These are phyloP conservation scores for Rutstroemia sp. DNA, from an alignment of 2,329 filamentous ascomycete species.

Conservation along the genomic window DNA sequence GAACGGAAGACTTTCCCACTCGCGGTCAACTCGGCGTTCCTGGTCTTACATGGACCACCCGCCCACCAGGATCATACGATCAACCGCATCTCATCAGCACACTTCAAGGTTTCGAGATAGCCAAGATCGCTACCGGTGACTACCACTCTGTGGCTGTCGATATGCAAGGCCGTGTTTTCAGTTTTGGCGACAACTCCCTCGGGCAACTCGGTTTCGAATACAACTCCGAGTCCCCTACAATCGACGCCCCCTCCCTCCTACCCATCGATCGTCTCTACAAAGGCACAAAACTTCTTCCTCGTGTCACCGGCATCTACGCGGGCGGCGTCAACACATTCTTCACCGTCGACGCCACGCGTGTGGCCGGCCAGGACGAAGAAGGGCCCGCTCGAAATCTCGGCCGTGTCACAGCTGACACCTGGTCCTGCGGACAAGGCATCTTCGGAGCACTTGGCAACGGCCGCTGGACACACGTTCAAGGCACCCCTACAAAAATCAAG, in stretches of 20 bases:
- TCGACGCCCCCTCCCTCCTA: conserved; percentile 65
- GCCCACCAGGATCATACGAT: conserved; percentile 72
- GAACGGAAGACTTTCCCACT: conserved; percentile 67
- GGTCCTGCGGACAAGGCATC: conserved; percentile 82
- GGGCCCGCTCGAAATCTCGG: conserved; percentile 34
- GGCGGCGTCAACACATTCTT: conserved; percentile 86
- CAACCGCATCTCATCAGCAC: conserved; percentile 70
- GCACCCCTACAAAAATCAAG: conserved; percentile 72
- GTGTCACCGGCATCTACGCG: conserved; percentile 71
- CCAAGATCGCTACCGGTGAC: conserved; percentile 75
- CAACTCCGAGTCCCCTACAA: conserved; percentile 49
- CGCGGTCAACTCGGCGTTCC: conserved; percentile 84
- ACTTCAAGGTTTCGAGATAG: conserved; percentile 63
- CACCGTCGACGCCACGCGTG: conserved; percentile 66
- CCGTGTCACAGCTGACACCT: conserved; percentile 66
- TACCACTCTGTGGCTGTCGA: conserved; percentile 78
- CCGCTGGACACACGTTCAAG: conserved; percentile 81
- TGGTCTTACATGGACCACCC: conserved; percentile 70
- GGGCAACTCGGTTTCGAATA: conserved; percentile 87
- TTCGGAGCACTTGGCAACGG: conserved; percentile 77
- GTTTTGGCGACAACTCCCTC: conserved; percentile 83
- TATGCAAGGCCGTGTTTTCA: conserved; percentile 67
- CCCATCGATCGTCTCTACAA: conserved; percentile 67
- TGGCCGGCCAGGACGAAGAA: conserved; percentile 40
- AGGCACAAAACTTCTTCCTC: conserved; percentile 53